A percentile compares a stretch with the other conserved stretches of the same genome.
Evolutionary conservation across 2,329 filamentous ascomycete genomes (phyloP).

Genomic region (Penicillium sp.): DNA sequence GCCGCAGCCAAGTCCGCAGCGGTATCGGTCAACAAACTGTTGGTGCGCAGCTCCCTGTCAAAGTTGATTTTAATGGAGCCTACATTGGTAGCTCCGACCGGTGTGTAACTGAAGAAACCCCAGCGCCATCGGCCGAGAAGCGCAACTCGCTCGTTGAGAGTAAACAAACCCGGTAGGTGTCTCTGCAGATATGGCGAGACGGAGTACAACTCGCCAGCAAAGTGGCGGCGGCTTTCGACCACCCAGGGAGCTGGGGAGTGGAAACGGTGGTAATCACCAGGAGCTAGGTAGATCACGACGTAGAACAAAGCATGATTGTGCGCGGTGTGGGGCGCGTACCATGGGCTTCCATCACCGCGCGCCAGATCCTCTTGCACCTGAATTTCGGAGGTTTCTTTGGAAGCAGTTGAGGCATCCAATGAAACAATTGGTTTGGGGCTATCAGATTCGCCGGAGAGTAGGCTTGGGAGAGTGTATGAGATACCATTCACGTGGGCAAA

Average conservation of each 20-base stretch:
- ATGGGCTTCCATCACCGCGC: constrained; percentile 60
- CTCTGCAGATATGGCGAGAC: constrained; percentile 94
- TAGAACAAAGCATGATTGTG: constrained; percentile 78
- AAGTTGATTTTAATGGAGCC: constrained; percentile 97
- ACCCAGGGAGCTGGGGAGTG: constrained; percentile 96
- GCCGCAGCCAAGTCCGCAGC: constrained; percentile 83
- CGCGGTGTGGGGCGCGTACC: constrained; percentile 66
- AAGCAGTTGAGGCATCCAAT: constrained; percentile 69
- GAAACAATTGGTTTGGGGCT: constrained; percentile 52
- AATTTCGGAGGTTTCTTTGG: constrained; percentile 70
- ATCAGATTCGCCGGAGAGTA: constrained; percentile 68
- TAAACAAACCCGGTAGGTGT: constrained; percentile 90
- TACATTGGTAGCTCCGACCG: constrained; percentile 95
- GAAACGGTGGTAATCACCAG: constrained; percentile 97
- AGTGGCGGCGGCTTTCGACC: constrained; percentile 90
- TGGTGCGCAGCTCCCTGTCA: constrained; percentile 88
- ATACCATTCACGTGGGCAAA: constrained; percentile 95
- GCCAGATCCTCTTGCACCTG: constrained; percentile 84
- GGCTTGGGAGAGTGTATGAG: constrained; percentile 83
- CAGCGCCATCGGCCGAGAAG: constrained; percentile 91
- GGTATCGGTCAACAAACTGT: constrained; percentile 88
- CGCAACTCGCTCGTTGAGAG: constrained; percentile 92
- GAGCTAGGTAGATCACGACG: constrained; percentile 90
- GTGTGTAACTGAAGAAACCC: constrained; percentile 95
- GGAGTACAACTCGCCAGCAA: constrained; percentile 91